These are phyloP conservation scores for Parasarocladium wereldwijsianum DNA, from an alignment of 2,329 filamentous ascomycete genomes.

Conservation along the genomic window DNA sequence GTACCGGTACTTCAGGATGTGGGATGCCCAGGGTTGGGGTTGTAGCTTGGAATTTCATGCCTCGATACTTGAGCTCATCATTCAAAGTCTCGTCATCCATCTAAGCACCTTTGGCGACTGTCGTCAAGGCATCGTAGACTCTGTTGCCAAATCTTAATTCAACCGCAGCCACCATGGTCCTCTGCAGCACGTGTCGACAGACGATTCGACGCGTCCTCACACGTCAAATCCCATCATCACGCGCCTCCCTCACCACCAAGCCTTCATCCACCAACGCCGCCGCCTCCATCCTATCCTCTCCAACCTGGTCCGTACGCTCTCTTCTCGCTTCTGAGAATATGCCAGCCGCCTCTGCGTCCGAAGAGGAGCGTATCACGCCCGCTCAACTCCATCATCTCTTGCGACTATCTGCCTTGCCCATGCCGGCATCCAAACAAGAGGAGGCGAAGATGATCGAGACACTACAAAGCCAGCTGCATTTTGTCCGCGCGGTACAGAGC, in stretches of 20 bases:
- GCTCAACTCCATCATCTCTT: constrained; percentile 70
- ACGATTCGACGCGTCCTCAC: constrained; percentile 9
- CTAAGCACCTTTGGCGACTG: too few species aligned
- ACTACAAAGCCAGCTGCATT: constrained; percentile 70
- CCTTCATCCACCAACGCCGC: constrained; percentile 8
- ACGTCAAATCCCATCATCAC: constrained; percentile 5
- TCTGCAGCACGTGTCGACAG: constrained; percentile 17
- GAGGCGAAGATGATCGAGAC: constrained; percentile 59
- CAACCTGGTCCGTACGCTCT: constrained; percentile 72
- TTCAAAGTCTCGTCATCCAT: too few species aligned
- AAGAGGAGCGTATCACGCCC: constrained; percentile 39
- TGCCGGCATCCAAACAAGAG: constrained; percentile 45
- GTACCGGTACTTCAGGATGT: too few species aligned
- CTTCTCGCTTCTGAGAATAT: constrained; percentile 41
- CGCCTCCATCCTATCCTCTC: constrained; percentile 45
- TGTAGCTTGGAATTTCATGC: too few species aligned
- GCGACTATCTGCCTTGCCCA: constrained; percentile 74
- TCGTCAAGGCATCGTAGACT: too few species aligned
- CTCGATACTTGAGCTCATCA: too few species aligned
- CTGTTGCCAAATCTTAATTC: too few species aligned
- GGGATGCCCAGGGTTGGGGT: too few species aligned
- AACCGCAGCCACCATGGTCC: constrained; percentile 13
- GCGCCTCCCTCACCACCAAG: constrained; percentile 7
- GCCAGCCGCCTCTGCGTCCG: constrained; percentile 12
- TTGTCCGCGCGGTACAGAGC: constrained; percentile 73